These are phyloP conservation scores for Ganoderma sinense DNA, from an alignment of 1,284 basidiomycete genomes.

Conservation along the genomic window DNA sequence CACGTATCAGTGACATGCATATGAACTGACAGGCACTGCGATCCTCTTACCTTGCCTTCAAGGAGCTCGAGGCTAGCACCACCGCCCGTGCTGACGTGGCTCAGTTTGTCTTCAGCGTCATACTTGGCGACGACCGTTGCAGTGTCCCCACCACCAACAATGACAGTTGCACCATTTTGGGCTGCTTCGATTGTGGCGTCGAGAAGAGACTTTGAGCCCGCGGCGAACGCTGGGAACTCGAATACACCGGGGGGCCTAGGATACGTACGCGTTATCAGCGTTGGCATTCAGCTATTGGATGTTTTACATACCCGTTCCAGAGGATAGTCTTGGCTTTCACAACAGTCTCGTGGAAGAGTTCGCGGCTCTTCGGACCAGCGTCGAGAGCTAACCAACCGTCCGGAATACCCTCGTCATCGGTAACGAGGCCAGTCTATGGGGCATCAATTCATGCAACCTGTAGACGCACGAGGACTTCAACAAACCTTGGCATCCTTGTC, in stretches of 20 bases:
- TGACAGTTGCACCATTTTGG: constrained; percentile 88
- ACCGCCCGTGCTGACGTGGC: constrained; percentile 97
- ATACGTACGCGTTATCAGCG: background rate
- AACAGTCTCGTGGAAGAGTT: constrained; percentile 85
- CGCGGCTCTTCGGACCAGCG: constrained; percentile 82
- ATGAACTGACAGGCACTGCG: background rate
- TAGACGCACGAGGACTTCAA: background rate
- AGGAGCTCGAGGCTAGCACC: constrained; percentile 95
- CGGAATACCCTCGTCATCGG: constrained; percentile 89
- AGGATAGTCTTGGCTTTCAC: constrained; percentile 95
- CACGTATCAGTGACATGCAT: constrained; percentile 8
- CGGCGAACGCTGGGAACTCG: constrained; percentile 93
- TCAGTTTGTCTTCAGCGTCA: constrained; percentile 86
- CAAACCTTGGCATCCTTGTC: constrained; percentile 88
- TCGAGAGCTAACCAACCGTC: constrained; percentile 97
- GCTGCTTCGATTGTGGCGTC: constrained; percentile 91
- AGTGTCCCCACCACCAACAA: constrained; percentile 94
- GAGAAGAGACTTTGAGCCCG: constrained; percentile 87
- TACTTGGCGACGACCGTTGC: constrained; percentile 91
- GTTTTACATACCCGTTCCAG: constrained; percentile 86
- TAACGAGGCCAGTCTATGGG: constrained; percentile 74
- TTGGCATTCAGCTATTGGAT: background rate
- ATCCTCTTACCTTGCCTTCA: constrained; percentile 86
- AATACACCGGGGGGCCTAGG: constrained; percentile 95
- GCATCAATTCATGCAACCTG: background rate